Percentiles rank a stretch among this genome's conserved stretches.
Conservation (phyloP, 257 asterid genomes). For the Jaltomata sinuosa region DNA sequence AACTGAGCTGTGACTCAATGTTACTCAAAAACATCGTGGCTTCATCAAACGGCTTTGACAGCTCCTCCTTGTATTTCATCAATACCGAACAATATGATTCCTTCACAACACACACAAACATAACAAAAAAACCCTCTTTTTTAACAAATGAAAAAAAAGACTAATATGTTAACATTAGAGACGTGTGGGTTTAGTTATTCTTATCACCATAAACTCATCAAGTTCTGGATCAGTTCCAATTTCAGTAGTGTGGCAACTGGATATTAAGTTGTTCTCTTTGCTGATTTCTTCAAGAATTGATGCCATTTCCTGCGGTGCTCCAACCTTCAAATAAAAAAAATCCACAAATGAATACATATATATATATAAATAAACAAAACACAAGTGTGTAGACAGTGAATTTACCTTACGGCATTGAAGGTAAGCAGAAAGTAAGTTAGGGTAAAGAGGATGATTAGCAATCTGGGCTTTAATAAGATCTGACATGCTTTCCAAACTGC, state of each 20-base stretch:
- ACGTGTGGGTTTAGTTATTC: not conserved
- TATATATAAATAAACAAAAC: not conserved
- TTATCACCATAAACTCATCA: conserved; percentile 67
- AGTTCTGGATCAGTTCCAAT: conserved; percentile 72
- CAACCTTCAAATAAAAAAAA: conserved; percentile 37
- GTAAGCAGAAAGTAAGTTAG: conserved; percentile 61
- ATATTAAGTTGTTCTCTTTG: conserved; percentile 26
- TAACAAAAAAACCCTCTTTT: not conserved
- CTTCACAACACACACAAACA: conserved; percentile 17
- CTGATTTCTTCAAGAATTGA: conserved; percentile 63
- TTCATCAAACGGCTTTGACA: conserved; percentile 71
- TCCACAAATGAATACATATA: not conserved
- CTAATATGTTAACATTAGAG: not conserved
- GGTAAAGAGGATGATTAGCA: conserved; percentile 79
- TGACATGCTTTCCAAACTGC: conserved; percentile 18
- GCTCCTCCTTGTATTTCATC: conserved; percentile 51
- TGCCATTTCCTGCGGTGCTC: conserved; percentile 64
- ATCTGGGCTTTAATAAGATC: conserved; percentile 64
- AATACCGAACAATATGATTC: conserved; percentile 63
- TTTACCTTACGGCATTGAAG: conserved; percentile 67
- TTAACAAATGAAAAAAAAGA: not conserved
- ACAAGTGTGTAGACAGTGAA: not conserved
- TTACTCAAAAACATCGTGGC: conserved; percentile 60
- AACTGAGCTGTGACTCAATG: conserved; percentile 53
- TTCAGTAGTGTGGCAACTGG: conserved; percentile 7